phyloP scores from a whole-genome alignment of 163 green algal species.

The Scenedesmus sp. region DNA sequence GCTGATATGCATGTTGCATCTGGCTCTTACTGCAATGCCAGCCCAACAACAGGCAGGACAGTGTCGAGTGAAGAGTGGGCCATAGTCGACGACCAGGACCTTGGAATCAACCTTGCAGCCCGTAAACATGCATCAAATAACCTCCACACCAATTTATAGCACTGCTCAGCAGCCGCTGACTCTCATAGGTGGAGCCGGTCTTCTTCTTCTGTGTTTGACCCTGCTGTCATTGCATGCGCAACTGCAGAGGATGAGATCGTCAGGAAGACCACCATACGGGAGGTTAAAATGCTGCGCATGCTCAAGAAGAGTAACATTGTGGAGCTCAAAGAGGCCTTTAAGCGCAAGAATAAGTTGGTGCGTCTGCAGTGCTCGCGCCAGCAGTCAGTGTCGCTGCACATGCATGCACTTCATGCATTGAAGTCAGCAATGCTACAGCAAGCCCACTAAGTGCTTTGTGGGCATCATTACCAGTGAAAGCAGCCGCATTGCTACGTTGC shows the following conservation, averaged over 20 bases:
- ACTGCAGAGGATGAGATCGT: conserved; percentile 85
- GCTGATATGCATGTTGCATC: not conserved
- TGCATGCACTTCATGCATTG: not conserved
- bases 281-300: conserved; percentile 89
- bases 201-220: conserved; percentile 11
- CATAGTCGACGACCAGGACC: not conserved
- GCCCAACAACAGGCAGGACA: conserved; percentile 1
- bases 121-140: not conserved
- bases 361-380: not conserved
- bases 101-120: not conserved
- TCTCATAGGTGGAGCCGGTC: not conserved
- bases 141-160: not conserved
- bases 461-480: not conserved
- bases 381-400: not conserved
- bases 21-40: not conserved
- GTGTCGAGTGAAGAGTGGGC: not conserved
- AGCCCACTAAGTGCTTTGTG: not conserved
- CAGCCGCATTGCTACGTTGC: not conserved
- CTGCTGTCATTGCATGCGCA: not conserved
- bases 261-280: conserved; percentile 88
- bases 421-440: not conserved
- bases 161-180: not conserved
- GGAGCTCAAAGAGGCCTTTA: conserved; percentile 91
- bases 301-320: conserved; percentile 94
- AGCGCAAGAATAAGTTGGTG: conserved; percentile 85